These are phyloP conservation scores for Microbotryum scabiosae DNA, from an alignment of 1,284 basidiomycete genomes.

Conservation along the genomic window DNA sequence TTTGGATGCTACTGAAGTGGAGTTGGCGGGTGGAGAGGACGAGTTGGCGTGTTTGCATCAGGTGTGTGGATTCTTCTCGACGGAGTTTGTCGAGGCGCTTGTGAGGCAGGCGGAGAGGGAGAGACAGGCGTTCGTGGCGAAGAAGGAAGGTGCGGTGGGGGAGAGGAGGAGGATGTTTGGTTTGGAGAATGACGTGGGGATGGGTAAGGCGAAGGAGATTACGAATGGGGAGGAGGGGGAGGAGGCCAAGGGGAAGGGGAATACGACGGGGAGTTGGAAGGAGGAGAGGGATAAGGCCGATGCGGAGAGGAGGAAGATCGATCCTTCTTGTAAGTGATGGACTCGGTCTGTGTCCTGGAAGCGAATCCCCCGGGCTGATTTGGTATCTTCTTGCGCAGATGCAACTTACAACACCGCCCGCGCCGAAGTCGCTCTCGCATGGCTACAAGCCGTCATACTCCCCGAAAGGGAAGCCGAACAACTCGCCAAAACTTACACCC, in stretches of 20 bases:
- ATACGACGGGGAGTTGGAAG: slow-evolving; percentile 51
- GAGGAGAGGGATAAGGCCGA: slow-evolving; percentile 47
- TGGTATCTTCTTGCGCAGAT: slow-evolving; percentile 38
- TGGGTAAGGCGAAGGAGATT: slow-evolving; percentile 1
- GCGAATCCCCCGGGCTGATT: no score
- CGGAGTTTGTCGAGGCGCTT: slow-evolving; percentile 18
- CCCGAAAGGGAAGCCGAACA: slow-evolving; percentile 51
- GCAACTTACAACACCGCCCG: slow-evolving; percentile 64
- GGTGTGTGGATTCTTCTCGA: slow-evolving; percentile 20
- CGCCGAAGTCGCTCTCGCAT: slow-evolving; percentile 69
- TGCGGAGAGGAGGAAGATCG: slow-evolving; percentile 44
- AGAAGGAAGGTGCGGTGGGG: slow-evolving; percentile 36
- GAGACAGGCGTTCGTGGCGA: slow-evolving; percentile 49
- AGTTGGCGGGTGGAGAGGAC: slow-evolving; percentile 10
- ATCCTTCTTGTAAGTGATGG: slow-evolving; percentile 13
- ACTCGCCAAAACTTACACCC: no score
- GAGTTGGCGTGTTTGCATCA: slow-evolving; percentile 17
- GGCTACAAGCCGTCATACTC: slow-evolving; percentile 66
- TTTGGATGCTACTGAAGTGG: slow-evolving; percentile 46
- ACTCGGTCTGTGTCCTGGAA: no score
- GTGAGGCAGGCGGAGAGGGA: slow-evolving; percentile 7
- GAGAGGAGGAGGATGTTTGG: background rate
- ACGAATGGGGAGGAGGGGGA: background rate
- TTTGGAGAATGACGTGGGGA: background rate
- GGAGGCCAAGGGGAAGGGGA: slow-evolving; percentile 40